Base-by-base conservation (phyloP, 352 stramenopile genomes). In the Globisporangium perplexum region DNA sequence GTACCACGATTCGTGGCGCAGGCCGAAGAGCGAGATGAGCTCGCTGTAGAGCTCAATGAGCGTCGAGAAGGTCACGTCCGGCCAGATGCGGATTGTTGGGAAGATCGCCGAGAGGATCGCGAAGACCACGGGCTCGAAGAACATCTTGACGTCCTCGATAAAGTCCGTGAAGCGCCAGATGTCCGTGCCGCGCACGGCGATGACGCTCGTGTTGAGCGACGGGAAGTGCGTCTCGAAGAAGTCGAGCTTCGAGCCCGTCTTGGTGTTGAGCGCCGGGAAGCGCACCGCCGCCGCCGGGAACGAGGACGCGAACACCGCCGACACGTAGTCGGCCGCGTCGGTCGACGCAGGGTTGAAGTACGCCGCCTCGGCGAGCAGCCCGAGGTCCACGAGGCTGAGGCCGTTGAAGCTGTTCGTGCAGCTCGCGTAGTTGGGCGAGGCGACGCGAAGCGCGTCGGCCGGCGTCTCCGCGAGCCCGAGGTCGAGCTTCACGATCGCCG, bases 121-220 rank as follows among this genome's bases (percentile, higher is more conserved):
- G 57, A 96, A 93, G 45, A 96, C 86, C 8, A 96, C 83, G 1
- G 88, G 88, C 65, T 96, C 88, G 39, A 86, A 74, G 68, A 90
- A 93, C 83, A 96, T 93, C 67, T 96, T 96, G 50, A 93, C 80
- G 53, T 96, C 88, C 57, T 96, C 88, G 22, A 96, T 79, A 39
- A 96, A 93, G 62, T 96, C 88, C 2, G 77, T 90, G 50, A 95
- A 93, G 33, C 88, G 77, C 66, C 86, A 94, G 15, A 96, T 90
- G 48, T 96, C 88, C 2, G 88, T 96, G 20, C 88, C 88, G 33
- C 84, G 76, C 15, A 96, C 87, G 5, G 83, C 88, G 53, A 94
- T 90, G 46, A 94, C 83, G 17, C 81, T 92, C 30, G 82, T 89
- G 63, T 94, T 94, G 14, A 92, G 68, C 12, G 72, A 63, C 3